These are phyloP conservation scores for Chlorencoelia australis DNA, from an alignment of 2,329 filamentous ascomycete species.

Conservation along the genomic window DNA sequence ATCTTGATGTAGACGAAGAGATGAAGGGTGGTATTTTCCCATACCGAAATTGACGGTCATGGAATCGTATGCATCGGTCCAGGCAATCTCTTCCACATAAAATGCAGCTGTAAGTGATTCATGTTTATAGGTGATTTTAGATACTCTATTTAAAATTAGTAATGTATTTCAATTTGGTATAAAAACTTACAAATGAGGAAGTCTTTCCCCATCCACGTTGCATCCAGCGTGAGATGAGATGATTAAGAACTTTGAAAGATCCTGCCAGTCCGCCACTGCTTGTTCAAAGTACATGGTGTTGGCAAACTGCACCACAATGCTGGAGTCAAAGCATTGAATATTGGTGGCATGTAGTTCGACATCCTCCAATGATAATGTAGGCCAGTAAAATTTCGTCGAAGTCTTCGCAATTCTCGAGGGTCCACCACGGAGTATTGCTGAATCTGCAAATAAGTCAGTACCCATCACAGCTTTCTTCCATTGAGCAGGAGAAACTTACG, in stretches of 20 bases:
- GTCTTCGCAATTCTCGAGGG: conserved; percentile 10
- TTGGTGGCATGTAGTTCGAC: conserved; percentile 8
- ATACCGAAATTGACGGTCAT: conserved; percentile 15
- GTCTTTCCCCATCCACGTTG: background rate
- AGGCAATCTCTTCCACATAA: conserved; percentile 5
- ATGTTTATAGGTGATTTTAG: background rate
- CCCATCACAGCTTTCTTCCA: too few relatives aligned
- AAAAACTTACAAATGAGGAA: conserved; percentile 5
- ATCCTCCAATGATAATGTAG: conserved; percentile 13
- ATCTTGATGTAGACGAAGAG: conserved; percentile 5
- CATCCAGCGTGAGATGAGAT: conserved; percentile 6
- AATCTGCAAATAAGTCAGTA: too few relatives aligned
- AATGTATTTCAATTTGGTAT: background rate
- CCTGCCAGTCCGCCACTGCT: conserved; percentile 3
- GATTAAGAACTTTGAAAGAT: conserved; percentile 1
- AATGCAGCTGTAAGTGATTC: background rate
- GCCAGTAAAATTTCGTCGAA: conserved; percentile 12
- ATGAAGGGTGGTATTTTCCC: conserved; percentile 3
- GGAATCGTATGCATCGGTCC: conserved; percentile 10
- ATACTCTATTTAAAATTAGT: background rate
- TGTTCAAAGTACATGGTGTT: background rate
- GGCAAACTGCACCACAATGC: conserved; percentile 4
- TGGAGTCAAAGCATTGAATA: conserved; percentile 9
- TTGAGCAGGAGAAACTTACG: too few relatives aligned
- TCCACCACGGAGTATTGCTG: conserved; percentile 5